Conservation (phyloP, 1,139 yeast genomes). For the Hyphopichia khmerensis region DNA sequence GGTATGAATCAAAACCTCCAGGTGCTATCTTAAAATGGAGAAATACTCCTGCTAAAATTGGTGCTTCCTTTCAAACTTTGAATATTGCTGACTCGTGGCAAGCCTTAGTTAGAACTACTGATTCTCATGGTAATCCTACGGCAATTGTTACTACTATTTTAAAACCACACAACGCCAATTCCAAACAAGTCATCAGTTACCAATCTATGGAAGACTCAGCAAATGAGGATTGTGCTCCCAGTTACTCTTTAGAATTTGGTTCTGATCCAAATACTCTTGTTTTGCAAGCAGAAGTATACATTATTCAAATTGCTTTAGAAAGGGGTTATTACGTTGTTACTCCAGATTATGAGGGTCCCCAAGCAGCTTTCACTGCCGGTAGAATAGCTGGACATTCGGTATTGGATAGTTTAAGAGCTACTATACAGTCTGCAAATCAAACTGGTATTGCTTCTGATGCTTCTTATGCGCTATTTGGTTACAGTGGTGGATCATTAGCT, state of each 20-base stretch:
- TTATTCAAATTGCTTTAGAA: constrained; percentile 17
- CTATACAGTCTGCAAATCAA: constrained; percentile 12
- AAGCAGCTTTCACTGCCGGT: constrained; percentile 23
- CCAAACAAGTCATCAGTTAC: constrained; percentile 20
- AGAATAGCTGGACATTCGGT: constrained; percentile 21
- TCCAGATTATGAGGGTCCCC: constrained; percentile 25
- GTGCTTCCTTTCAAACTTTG: constrained; percentile 12
- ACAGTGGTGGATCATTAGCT: constrained; percentile 30
- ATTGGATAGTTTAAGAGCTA: constrained; percentile 23
- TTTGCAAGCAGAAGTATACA: constrained; percentile 18
- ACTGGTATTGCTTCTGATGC: constrained; percentile 23
- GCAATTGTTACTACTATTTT: constrained; percentile 33
- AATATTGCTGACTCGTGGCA: constrained; percentile 26
- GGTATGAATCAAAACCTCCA: constrained; percentile 18
- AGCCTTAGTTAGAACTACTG: constrained; percentile 30
- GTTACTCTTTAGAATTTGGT: constrained; percentile 13
- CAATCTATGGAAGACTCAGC: constrained; percentile 15
- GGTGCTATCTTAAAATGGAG: constrained; percentile 29
- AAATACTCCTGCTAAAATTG: constrained; percentile 18
- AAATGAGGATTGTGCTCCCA: constrained; percentile 12
- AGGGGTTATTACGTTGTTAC: constrained; percentile 26
- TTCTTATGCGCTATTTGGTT: constrained; percentile 23
- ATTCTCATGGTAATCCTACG: constrained; percentile 26
- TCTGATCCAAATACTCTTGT: constrained; percentile 10
- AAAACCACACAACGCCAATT: constrained; percentile 27